These are phyloP conservation scores for Physaria fendleri DNA, from an alignment of 345 rosid genomes.

Conservation along the genomic window DNA sequence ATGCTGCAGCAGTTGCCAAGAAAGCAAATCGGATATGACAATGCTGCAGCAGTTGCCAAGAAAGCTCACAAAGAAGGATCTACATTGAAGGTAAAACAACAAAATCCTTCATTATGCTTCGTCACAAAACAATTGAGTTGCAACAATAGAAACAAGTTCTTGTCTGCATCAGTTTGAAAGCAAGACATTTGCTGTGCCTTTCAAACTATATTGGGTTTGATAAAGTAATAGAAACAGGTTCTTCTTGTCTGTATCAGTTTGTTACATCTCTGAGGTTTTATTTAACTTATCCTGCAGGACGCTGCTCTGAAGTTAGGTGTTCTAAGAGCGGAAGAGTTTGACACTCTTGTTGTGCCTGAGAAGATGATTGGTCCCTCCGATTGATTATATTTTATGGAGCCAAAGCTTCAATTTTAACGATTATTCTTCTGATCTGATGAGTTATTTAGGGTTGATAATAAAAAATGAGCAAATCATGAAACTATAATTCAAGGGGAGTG, in stretches of 20 bases:
- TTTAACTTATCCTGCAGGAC: constrained; percentile 50
- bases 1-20: too few species aligned
- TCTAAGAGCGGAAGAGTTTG: constrained; percentile 75
- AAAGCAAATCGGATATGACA: too few species aligned
- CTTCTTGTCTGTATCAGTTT: background rate
- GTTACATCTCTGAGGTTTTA: background rate
- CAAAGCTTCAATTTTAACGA: background rate
- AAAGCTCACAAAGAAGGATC: constrained; percentile 92
- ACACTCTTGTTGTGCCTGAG: constrained; percentile 85
- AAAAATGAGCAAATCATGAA: constrained; percentile 10
- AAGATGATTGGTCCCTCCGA: constrained; percentile 90
- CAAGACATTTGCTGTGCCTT: background rate
- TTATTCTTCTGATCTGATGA: background rate
- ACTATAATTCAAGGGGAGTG: background rate
- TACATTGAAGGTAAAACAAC: constrained; percentile 65
- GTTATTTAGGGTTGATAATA: background rate
- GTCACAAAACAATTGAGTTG: background rate
- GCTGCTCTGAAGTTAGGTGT: constrained; percentile 75
- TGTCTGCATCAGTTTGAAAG: background rate
- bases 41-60: constrained; percentile 99
- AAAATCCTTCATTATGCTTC: background rate
- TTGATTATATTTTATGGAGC: constrained; percentile 24
- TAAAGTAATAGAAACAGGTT: background rate
- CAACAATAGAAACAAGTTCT: background rate
- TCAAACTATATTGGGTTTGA: background rate